A percentile compares a stretch with the other conserved stretches of the same genome.
phyloP scores from a whole-genome alignment of 1,284 basidiomycete species.

The Neotropicomus parvogracilis region DNA sequence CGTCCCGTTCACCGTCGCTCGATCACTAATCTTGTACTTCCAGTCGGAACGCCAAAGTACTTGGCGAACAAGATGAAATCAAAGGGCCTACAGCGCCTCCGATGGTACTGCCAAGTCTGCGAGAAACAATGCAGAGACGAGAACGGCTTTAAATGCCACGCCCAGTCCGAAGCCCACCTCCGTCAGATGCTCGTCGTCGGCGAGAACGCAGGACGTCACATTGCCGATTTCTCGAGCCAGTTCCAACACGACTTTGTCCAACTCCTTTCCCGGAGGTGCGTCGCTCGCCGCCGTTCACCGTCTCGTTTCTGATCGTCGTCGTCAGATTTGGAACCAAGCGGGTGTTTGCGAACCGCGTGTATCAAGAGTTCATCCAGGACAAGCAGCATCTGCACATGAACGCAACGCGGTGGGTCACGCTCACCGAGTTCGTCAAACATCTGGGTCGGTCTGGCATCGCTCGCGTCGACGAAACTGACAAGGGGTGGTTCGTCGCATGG shows the following conservation, averaged over 20 bases:
- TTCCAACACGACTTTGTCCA: conserved; percentile 93
- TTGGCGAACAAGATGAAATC: conserved; percentile 95
- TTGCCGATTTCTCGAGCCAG: conserved; percentile 83
- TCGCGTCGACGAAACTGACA: conserved; percentile 95
- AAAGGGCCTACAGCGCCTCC: conserved; percentile 87
- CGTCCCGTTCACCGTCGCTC: neutral
- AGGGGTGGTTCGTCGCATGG: conserved; percentile 97
- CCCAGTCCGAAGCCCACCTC: conserved; percentile 83
- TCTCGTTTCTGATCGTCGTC: neutral
- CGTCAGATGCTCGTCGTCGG: conserved; percentile 96
- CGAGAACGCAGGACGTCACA: conserved; percentile 87
- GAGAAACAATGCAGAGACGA: conserved; percentile 95
- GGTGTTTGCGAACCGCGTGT: conserved; percentile 91
- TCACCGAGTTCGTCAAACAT: conserved; percentile 92
- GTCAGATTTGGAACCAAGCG: conserved; percentile 88
- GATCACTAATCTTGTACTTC: neutral
- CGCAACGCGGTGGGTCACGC: conserved; percentile 93
- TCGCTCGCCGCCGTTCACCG: too few relatives aligned
- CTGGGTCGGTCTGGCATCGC: conserved; percentile 86
- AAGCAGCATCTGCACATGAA: conserved; percentile 98
- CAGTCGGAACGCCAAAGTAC: conserved; percentile 87
- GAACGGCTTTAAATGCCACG: conserved; percentile 95
- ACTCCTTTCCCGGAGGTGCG: conserved; percentile 76
- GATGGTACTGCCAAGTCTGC: conserved; percentile 97
- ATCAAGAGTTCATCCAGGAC: conserved; percentile 97